phyloP scores from a whole-genome alignment of 2,329 filamentous ascomycete genomes.

The Botrytis squamosa region DNA sequence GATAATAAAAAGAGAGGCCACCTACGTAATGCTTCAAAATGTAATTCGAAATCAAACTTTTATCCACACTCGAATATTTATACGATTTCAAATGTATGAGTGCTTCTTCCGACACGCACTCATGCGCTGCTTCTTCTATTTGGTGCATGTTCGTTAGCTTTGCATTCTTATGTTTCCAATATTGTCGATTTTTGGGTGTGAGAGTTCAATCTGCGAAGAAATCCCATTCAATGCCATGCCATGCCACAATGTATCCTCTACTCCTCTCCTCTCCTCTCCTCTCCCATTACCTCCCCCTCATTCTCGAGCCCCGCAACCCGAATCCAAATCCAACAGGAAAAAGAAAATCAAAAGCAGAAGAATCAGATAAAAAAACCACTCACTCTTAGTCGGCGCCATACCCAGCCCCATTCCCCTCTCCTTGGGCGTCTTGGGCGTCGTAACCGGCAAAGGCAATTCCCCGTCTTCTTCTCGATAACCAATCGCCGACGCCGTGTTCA shows the following conservation, averaged over 20 bases:
- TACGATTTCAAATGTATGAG: conserved; percentile 89
- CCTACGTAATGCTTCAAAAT: conserved; percentile 93
- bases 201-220: background rate
- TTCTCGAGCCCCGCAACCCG: too few species aligned
- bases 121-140: conserved; percentile 56
- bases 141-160: conserved; percentile 13
- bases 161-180: conserved; percentile 10
- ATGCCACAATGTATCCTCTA: background rate
- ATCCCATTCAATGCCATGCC: background rate
- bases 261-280: too few species aligned
- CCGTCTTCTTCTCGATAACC: conserved; percentile 13
- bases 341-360: background rate
- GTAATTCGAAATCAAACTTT: conserved; percentile 89
- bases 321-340: too few species aligned
- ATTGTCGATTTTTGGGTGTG: too few species aligned
- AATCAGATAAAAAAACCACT: background rate
- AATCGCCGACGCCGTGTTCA: conserved; percentile 28
- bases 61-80: conserved; percentile 97
- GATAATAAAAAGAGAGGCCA: conserved; percentile 24
- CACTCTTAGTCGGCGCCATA: conserved; percentile 43
- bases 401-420: background rate
- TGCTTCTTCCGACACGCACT: conserved; percentile 84
- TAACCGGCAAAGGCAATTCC: conserved; percentile 35
- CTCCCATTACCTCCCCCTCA: background rate
- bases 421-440: conserved; percentile 31